phyloP scores from a whole-genome alignment of 768 basidiomycete species.

The Lanmaoa rubissima region DNA sequence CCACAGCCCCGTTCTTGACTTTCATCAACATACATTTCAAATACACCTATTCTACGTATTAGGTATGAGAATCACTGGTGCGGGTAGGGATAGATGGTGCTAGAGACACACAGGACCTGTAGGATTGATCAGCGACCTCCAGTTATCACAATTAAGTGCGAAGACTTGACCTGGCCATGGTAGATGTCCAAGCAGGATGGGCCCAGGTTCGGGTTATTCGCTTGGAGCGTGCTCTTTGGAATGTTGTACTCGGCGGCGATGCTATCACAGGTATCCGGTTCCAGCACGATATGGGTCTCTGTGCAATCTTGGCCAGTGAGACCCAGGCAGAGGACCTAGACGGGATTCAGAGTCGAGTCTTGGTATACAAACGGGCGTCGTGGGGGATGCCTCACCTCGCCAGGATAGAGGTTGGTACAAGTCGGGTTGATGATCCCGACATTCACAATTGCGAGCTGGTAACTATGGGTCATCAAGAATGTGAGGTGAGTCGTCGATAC shows the following conservation, averaged over 20 bases:
- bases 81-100: too few species aligned
- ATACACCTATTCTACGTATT: too few species aligned
- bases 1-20: not conserved
- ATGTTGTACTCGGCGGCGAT: conserved; percentile 45
- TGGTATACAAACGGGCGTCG: not conserved
- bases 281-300: conserved; percentile 33
- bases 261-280: conserved; percentile 36
- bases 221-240: conserved; percentile 39
- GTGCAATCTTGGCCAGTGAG: conserved; percentile 53
- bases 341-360: not conserved
- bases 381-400: conserved; percentile 37
- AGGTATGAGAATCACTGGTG: too few species aligned
- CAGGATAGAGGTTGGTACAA: conserved; percentile 55
- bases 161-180: conserved; percentile 48
- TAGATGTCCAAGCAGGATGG: conserved; percentile 52
- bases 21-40: not conserved
- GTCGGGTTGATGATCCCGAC: conserved; percentile 43
- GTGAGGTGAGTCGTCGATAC: not conserved
- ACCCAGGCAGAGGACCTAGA: conserved; percentile 55
- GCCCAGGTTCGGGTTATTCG: conserved; percentile 67
- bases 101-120: too few species aligned
- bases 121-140: not conserved
- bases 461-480: conserved; percentile 32
- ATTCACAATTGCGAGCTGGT: conserved; percentile 59
- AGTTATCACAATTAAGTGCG: not conserved